Evolutionary conservation across 139 green algal species (phyloP), one percentile per base, ranked within the genome.

Genomic region (Tetraselmis striata): DNA sequence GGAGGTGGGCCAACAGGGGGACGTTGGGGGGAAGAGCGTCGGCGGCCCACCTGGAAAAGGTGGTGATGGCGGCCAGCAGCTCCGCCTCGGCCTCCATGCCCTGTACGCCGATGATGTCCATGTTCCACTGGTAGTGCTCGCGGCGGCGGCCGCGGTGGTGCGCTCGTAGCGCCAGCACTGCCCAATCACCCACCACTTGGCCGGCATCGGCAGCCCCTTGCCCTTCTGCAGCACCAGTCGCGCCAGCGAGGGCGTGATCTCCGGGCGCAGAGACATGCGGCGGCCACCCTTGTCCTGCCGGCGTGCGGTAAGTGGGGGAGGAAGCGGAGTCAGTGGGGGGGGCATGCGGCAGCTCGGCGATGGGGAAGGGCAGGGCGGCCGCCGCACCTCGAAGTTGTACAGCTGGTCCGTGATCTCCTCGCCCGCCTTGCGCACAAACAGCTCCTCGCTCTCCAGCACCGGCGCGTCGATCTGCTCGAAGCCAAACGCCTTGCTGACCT

Each of bases 361-460:
- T n/a, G n/a, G n/a, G 59, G 2, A 32, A 31, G 83, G n/a, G n/a
- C n/a, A n/a, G n/a, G n/a, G n/a, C n/a, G n/a, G n/a, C n/a, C n/a
- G n/a, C n/a, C n/a, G 0, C 30, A 91, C 92, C 90, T 96, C 91
- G 86, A 99, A 99, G 87, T 97, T 97, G 87, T 98, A 99, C 29
- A 99, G 93, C 90, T 99, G 96, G 23, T 95, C 88, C 0, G 94
- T 97, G 88, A 99, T 99, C 83, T 99, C 97, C 86, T 99, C 97
- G 18, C 97, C 97, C 5, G 96, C 96, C 79, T 99, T 99, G 27
- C 97, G 90, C 30, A 95, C 89, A 84, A 96, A 99, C 1, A 99
- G 93, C 87, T 97, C 95, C 88, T 99, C 97, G 1, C 88, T 95
- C 83, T 99, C 97, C 67, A 99, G 87, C 79, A 99, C 96, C 23